Conservation (phyloP, 2,329 filamentous ascomycete species). For the Phialophora tarda region DNA sequence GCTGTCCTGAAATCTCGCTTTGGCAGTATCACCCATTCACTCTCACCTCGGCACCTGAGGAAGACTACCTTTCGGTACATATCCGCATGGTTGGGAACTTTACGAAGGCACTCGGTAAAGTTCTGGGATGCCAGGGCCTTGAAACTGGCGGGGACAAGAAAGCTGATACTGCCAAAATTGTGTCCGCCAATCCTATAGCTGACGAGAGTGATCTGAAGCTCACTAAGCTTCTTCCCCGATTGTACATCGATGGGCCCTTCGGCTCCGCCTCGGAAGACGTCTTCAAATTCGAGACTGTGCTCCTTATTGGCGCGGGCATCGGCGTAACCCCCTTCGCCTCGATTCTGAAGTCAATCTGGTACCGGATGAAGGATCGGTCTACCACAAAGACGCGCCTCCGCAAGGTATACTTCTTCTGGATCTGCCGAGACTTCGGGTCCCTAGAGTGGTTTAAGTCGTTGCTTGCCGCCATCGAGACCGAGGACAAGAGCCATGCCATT, state of each 20-base stretch:
- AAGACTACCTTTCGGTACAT: constrained; percentile 88
- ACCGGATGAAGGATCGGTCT: constrained; percentile 75
- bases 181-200: constrained; percentile 49
- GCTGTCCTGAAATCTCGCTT: constrained; percentile 81
- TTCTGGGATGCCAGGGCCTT: constrained; percentile 70
- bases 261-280: constrained; percentile 86
- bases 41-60: constrained; percentile 82
- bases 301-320: constrained; percentile 58
- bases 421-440: constrained; percentile 83
- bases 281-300: constrained; percentile 64
- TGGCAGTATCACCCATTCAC: constrained; percentile 93
- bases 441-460: constrained; percentile 90
- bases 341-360: constrained; percentile 83
- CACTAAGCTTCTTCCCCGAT: constrained; percentile 69
- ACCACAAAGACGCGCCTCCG: constrained; percentile 73
- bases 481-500: constrained; percentile 81
- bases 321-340: constrained; percentile 60
- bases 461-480: constrained; percentile 81
- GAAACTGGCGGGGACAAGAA: neutral
- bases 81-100: constrained; percentile 82
- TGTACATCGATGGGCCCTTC: constrained; percentile 85
- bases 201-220: constrained; percentile 45
- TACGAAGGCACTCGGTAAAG: constrained; percentile 70
- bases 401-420: constrained; percentile 94
- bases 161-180: constrained; percentile 38